Conservation (phyloP, 2,329 filamentous ascomycete species). For the Metarhizium robertsii region DNA sequence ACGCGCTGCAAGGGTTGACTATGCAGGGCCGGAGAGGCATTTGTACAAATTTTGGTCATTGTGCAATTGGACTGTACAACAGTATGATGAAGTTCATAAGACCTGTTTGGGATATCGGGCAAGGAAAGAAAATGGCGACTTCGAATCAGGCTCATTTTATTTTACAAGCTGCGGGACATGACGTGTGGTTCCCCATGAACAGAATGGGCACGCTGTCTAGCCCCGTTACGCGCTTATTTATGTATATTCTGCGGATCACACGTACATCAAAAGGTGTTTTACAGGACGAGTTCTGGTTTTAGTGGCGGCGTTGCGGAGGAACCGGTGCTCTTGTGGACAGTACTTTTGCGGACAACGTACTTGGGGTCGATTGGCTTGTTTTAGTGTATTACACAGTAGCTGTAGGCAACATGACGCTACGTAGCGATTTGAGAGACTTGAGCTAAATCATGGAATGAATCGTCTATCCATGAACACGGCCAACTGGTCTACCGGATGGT, state of each 20-base stretch:
- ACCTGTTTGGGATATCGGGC: slow-evolving; percentile 2
- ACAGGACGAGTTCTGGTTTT: slow-evolving; percentile 16
- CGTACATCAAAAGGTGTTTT: slow-evolving; percentile 39
- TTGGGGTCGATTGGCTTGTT: slow-evolving; percentile 18
- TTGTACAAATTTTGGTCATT: not conserved
- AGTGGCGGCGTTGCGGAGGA: slow-evolving; percentile 18
- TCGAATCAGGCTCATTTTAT: not conserved
- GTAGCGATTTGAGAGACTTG: not conserved
- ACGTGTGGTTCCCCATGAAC: slow-evolving; percentile 1
- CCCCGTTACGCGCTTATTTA: slow-evolving; percentile 19
- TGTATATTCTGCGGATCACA: slow-evolving; percentile 32
- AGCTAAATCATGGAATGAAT: too few relatives aligned
- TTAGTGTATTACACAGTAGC: slow-evolving; percentile 12
- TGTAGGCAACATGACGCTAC: slow-evolving; percentile 16
- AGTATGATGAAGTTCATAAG: slow-evolving; percentile 14
- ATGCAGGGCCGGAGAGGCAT: not conserved
- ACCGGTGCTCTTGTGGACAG: slow-evolving; percentile 12
- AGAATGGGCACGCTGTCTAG: not conserved
- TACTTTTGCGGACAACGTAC: slow-evolving; percentile 13
- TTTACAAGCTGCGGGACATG: not conserved
- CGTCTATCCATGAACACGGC: not conserved
- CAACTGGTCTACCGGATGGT: not conserved
- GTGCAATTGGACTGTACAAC: slow-evolving; percentile 19
- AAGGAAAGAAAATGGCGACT: not conserved
- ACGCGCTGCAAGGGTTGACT: not conserved